Conservation (phyloP, 2,329 filamentous ascomycete species). For the Scytalidium sp. region DNA sequence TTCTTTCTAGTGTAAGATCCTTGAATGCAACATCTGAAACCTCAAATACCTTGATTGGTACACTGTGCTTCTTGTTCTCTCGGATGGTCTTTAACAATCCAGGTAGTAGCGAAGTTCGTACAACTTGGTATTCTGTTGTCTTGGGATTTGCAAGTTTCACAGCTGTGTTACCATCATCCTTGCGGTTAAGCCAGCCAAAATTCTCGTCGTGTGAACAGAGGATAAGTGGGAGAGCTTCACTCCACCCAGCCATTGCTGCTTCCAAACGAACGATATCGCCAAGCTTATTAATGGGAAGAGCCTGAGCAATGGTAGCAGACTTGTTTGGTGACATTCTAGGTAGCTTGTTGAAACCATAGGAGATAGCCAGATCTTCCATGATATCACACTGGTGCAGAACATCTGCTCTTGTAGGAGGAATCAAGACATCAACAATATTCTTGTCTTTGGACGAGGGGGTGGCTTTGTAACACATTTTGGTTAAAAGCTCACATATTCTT, state of each 20-base stretch:
- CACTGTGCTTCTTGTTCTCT: conserved; percentile 84
- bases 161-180: conserved; percentile 79
- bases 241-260: conserved; percentile 92
- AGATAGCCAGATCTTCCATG: conserved; percentile 97
- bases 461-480: conserved; percentile 86
- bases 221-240: conserved; percentile 92
- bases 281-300: conserved; percentile 90
- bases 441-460: conserved; percentile 67
- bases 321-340: conserved; percentile 84
- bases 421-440: conserved; percentile 74
- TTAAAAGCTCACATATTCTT: conserved; percentile 74
- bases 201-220: conserved; percentile 98
- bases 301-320: conserved; percentile 80
- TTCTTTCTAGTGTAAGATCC: conserved; percentile 75
- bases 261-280: conserved; percentile 87
- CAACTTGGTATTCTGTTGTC: conserved; percentile 89
- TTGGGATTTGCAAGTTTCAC: conserved; percentile 90
- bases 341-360: conserved; percentile 96
- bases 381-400: conserved; percentile 96
- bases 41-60: conserved; percentile 92
- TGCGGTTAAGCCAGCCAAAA: conserved; percentile 89
- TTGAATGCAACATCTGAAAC: conserved; percentile 91
- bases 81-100: conserved; percentile 90
- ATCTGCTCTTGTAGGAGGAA: conserved; percentile 89
- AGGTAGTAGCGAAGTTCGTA: conserved; percentile 80